Evolutionary conservation across 306 rosid genomes (phyloP), one percentile per base, ranked within the genome.

Genomic region (Nissolia schottii): DNA sequence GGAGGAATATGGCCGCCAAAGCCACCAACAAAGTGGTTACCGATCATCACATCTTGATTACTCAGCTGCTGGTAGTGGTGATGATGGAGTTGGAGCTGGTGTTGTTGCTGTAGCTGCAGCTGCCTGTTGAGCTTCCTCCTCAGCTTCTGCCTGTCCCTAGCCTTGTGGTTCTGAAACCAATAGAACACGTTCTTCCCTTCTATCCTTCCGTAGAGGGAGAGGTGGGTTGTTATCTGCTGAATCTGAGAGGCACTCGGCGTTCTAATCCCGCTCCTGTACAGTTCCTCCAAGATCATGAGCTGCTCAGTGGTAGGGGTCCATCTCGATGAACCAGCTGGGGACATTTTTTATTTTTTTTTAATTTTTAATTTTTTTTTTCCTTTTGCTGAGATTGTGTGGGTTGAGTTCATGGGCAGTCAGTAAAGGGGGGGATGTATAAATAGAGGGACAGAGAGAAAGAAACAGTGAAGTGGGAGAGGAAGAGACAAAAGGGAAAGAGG

Each of bases 81-180:
- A 14, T 66, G 58, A 14, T 62, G 59, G 14, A 62, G 43, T 4
- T 80, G 86, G 27, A 75, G 77, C 25, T 75, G 80, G 28, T 80
- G 80, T 11, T 71, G 79, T 11, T 82, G 85, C 82, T 83, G 88
- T 48, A 85, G 87, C 38, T 93, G 98, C 62, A 88, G 85, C 64
- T 93, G 96, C 77, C 85, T 88, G 50, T 31, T 88, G 31, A 90
- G 87, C 80, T 93, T 90, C 86, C 93, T 85, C 67, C 97, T 75
- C 0, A 90, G 86, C 67, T 90, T 93, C 70, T 88, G 97, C 27
- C 98, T 85, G 62, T 93, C 98, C 75, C 98, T 88, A 25, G 97
- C 98, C 83, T 93, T 93, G 72, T 93, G 98, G 67, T 93, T 93
- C 71, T 93, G 98, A 80, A 93, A 93, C 98, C 98, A 93, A 77